phyloP scores from a whole-genome alignment of 345 rosid species.

The Eucalyptus paniculata region DNA sequence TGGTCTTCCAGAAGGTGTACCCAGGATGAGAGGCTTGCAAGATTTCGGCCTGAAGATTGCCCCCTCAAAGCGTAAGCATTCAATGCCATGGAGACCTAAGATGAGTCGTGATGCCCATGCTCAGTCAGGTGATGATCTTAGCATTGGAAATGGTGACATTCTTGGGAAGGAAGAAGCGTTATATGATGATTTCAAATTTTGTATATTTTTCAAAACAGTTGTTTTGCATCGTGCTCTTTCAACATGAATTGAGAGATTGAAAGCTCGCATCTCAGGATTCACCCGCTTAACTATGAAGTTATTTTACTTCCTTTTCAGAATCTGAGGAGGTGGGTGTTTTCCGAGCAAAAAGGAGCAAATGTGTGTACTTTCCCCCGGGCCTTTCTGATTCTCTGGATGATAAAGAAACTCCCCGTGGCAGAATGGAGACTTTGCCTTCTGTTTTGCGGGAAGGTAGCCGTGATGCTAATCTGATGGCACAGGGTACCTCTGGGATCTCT shows the following conservation, averaged over 20 bases:
- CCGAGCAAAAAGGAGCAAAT: conserved; percentile 58
- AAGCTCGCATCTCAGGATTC: background rate
- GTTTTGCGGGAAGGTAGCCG: conserved; percentile 23
- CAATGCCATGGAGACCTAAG: conserved; percentile 24
- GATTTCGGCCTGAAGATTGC: conserved; percentile 67
- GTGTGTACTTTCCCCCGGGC: conserved; percentile 34
- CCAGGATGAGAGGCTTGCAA: conserved; percentile 83
- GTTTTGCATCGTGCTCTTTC: background rate
- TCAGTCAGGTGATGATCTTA: conserved; percentile 28
- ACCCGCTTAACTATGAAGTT: background rate
- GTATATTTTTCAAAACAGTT: background rate
- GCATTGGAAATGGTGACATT: conserved; percentile 22
- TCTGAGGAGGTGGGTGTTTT: conserved; percentile 25
- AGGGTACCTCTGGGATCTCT: conserved; percentile 32
- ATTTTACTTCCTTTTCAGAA: conserved; percentile 26
- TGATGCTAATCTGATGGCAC: conserved; percentile 35
- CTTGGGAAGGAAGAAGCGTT: background rate
- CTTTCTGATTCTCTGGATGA: conserved; percentile 34
- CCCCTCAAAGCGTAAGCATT: conserved; percentile 44
- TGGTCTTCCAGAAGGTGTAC: conserved; percentile 34
- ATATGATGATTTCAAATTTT: background rate
- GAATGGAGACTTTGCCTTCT: conserved; percentile 27
- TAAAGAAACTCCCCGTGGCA: conserved; percentile 36
- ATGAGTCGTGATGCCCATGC: conserved; percentile 25
- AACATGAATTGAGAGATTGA: background rate